phyloP scores from a whole-genome alignment of 257 asterid species.

The Solanum microdontum region DNA sequence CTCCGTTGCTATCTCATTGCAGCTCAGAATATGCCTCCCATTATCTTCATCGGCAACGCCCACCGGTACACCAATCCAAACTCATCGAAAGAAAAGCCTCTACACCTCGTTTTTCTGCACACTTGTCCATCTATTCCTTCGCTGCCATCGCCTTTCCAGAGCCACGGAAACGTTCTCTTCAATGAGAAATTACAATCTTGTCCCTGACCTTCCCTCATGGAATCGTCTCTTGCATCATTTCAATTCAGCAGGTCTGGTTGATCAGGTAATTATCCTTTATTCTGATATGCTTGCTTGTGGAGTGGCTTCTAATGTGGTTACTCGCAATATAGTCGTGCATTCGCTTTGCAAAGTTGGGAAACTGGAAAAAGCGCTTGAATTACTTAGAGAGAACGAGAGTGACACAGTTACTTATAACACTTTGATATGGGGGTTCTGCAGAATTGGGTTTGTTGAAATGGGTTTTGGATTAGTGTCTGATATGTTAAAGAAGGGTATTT shows the following conservation, averaged over 20 bases:
- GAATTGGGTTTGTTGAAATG: slow-evolving; percentile 34
- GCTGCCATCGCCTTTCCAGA: slow-evolving; percentile 57
- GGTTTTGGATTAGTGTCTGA: slow-evolving; percentile 73
- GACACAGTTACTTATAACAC: slow-evolving; percentile 70
- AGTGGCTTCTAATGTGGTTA: slow-evolving; percentile 40
- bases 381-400: slow-evolving; percentile 42
- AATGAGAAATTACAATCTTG: slow-evolving; percentile 48
- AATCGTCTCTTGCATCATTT: slow-evolving; percentile 59
- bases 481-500: slow-evolving; percentile 52
- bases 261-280: slow-evolving; percentile 59
- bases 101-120: slow-evolving; percentile 69
- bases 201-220: slow-evolving; percentile 48
- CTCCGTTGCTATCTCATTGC: not conserved
- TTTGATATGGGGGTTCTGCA: slow-evolving; percentile 81
- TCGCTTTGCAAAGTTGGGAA: slow-evolving; percentile 58
- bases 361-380: slow-evolving; percentile 31
- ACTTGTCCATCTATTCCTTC: slow-evolving; percentile 73
- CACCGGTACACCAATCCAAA: not conserved
- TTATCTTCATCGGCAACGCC: slow-evolving; percentile 9
- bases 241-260: slow-evolving; percentile 45
- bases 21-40: not conserved
- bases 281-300: slow-evolving; percentile 49
- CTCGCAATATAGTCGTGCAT: slow-evolving; percentile 62
- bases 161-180: slow-evolving; percentile 52
- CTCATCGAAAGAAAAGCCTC: slow-evolving; percentile 14